A percentile compares a stretch with the other conserved stretches of the same genome.
Evolutionary conservation across 1,284 basidiomycete genomes (phyloP).

Genomic region (Wallemia mellicola): DNA sequence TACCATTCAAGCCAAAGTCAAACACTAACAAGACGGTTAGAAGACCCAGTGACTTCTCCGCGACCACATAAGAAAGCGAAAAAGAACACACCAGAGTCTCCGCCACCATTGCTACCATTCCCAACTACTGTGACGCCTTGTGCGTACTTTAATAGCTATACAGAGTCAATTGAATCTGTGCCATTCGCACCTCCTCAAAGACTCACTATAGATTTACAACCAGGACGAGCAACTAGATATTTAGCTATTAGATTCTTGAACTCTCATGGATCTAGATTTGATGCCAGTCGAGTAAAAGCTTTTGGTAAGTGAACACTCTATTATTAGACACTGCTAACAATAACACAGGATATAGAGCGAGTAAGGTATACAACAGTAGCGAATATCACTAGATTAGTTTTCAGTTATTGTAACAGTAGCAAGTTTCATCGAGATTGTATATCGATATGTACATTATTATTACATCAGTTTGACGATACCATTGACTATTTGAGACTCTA

Average conservation of each 20-base stretch:
- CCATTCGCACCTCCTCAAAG: not conserved
- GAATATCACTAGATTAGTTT: not conserved
- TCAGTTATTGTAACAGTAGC: not conserved
- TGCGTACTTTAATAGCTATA: not conserved
- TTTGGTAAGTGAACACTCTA: not conserved
- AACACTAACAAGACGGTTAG: not conserved
- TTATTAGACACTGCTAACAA: no score
- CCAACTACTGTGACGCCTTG: not conserved
- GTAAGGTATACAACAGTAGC: not conserved
- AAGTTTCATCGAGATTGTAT: no score
- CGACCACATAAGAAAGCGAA: not conserved
- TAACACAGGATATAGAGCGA: not conserved
- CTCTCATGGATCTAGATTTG: not conserved
- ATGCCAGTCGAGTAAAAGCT: not conserved
- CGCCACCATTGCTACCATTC: not conserved
- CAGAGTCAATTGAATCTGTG: not conserved
- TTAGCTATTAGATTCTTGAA: not conserved
- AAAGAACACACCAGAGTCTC: not conserved
- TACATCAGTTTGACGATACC: no score
- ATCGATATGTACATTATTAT: not conserved
- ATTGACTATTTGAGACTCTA: no score
- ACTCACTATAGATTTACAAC: not conserved
- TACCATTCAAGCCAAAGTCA: not conserved
- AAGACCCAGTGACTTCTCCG: not conserved
- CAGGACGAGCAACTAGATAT: not conserved